Base-by-base conservation (phyloP, 805 yeast species). In the Pichia gijzeniarum region DNA sequence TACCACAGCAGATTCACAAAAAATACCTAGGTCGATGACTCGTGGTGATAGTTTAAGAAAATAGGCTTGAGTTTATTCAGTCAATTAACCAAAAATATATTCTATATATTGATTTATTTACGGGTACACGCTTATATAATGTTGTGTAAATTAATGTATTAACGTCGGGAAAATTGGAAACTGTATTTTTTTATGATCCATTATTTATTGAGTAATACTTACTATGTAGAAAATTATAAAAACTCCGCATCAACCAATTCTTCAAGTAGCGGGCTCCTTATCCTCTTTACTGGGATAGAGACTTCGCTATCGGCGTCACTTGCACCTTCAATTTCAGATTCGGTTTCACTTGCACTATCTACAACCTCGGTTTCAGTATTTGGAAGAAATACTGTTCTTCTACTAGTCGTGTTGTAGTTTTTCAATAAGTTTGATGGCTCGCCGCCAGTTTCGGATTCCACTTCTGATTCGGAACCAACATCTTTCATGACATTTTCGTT, bases 381-480 rank as follows among this genome's bases (percentile, higher is more conserved):
- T 30, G 63, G 62, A 9, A 54, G 48, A 40, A 59, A 51, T 4
- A 43, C 47, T 1, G 64, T 56, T 39, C 51, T 56, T 37, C 66
- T 53, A 7, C 44, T 47, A 18, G 46, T 40, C 1, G 65, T 62
- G 22, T 53, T 51, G 35, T 62, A 62, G 42, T 62, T 62, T 35
- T 53, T 58, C 40, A 59, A 46, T 8, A 50, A 33, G 22, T 36
- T 27, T 18, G 30, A 21, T 14, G 28, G 28, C 28, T 25, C n/a
- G n/a, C n/a, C n/a, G n/a, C n/a, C n/a, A n/a, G n/a, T n/a, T n/a
- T n/a, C 28, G 28, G 28, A 25, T 10, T 7, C 28, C 10, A 10
- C 28, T 7, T 6, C 28, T 25, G 28, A 25, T 25, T 25, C 28
- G 28, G 10, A 19, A 14, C n/a, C 30, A n/a, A 21, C 25, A 42